Evolutionary conservation across 371 early-diverging fungal genomes (phyloP), one percentile per base, ranked within the genome.

Genomic region (Mortierella sp.): DNA sequence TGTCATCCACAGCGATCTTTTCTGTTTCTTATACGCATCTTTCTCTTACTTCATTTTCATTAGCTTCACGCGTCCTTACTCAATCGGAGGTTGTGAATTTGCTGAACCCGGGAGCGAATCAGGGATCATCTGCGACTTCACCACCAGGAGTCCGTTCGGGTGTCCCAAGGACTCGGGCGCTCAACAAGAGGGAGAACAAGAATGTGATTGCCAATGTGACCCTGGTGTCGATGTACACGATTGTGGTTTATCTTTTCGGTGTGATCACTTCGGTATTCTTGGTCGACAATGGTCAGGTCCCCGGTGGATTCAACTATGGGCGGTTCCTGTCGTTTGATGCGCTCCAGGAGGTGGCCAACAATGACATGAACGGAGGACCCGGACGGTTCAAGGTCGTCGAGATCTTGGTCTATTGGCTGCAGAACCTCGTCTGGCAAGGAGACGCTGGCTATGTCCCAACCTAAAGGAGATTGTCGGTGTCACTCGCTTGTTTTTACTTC

Each of bases 361-460:
- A 45, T 7, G 77, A 71, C 6, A 67, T 79, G 70, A 67, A 74
- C 48, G 81, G 74, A 16, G 73, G 66, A 13, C 65, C 65, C 2
- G 73, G 73, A 31, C 68, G 82, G 47, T 82, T 77, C 78, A 74
- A 71, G 66, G 74, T 82, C 14, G 64, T 82, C 7, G 82, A 82
- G 41, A 63, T 82, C 34, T 34, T 82, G 58, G 77, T 74, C 6
- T 77, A 77, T 66, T 82, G 82, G 82, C 66, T 82, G 11, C 77
- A 82, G 61, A 82, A 82, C 72, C 65, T 82, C 31, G 74, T 82
- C 61, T 82, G 71, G 74, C 82, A 77, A n/a, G 78, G 70, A 43
- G 82, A 82, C n/a, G 81, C 69, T 11, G 77, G 66, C 4, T 76
- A 39, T 55, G 73, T 76, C 1, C 76, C 80, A 22, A 80, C 80